phyloP scores from a whole-genome alignment of 257 asterid genomes.

The Petrea volubilis region DNA sequence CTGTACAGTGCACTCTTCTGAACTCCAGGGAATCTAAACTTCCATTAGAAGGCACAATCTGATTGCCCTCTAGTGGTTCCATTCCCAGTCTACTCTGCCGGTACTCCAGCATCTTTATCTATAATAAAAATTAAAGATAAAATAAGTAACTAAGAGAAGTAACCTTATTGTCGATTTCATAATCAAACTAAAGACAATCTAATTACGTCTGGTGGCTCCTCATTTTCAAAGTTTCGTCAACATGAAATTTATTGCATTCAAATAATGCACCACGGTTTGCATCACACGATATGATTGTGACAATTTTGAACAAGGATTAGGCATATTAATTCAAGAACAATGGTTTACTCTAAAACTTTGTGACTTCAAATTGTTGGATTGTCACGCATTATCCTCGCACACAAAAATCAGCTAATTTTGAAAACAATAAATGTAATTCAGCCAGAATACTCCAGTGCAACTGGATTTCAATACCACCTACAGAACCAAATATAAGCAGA shows the following conservation, averaged over 20 bases:
- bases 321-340: background rate
- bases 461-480: conserved; percentile 2
- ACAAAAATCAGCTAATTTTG: background rate
- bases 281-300: background rate
- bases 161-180: background rate
- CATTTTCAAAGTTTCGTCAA: background rate
- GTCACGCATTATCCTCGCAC: background rate
- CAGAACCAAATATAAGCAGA: background rate
- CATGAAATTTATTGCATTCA: conserved; percentile 3
- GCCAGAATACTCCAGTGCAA: background rate
- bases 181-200: background rate
- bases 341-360: background rate
- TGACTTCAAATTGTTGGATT: background rate
- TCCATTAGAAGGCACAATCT: conserved; percentile 41
- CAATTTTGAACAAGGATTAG: background rate
- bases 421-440: background rate
- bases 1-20: conserved; percentile 73
- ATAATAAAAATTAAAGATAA: conserved; percentile 19
- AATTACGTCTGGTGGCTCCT: conserved; percentile 5
- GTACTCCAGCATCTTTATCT: conserved; percentile 79
- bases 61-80: conserved; percentile 66
- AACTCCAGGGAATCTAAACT: conserved; percentile 65
- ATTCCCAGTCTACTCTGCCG: conserved; percentile 61
- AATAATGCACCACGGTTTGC: background rate
- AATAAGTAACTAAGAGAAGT: background rate